A percentile compares a stretch with the other conserved stretches of the same genome.
phyloP scores from a whole-genome alignment of 2,329 filamentous ascomycete species.

The Fonsecaea pugnacius region DNA sequence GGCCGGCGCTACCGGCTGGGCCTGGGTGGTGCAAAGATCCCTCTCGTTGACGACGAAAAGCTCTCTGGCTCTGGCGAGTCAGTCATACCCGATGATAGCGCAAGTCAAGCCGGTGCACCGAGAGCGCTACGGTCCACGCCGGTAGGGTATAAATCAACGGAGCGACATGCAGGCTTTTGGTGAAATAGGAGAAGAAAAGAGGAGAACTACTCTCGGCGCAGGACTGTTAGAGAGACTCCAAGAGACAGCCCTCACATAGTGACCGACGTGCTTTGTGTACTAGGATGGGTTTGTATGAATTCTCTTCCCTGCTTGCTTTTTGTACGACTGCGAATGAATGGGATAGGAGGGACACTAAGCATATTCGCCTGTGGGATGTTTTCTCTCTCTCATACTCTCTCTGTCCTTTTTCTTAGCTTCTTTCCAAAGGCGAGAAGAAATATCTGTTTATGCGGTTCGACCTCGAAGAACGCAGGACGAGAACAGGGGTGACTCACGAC shows the following conservation, averaged over 20 bases:
- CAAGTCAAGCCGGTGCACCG: conserved; percentile 31
- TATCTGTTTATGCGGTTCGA: too few species aligned
- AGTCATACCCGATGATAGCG: conserved; percentile 37
- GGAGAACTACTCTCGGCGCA: not conserved
- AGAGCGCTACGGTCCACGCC: not conserved
- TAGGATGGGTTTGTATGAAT: not conserved
- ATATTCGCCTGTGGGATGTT: too few species aligned
- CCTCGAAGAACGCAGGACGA: too few species aligned
- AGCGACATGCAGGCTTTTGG: not conserved
- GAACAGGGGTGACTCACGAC: too few species aligned
- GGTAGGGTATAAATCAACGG: not conserved
- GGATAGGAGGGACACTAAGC: not conserved
- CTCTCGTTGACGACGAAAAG: conserved; percentile 20
- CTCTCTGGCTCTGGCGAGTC: conserved; percentile 6
- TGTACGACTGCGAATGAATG: not conserved
- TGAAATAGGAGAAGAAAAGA: not conserved
- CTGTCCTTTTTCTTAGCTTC: too few species aligned
- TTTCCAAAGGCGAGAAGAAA: too few species aligned
- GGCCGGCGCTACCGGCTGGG: conserved; percentile 30
- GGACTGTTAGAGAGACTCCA: not conserved
- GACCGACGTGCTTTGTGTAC: not conserved
- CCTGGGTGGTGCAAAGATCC: conserved; percentile 34
- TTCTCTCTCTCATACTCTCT: too few species aligned
- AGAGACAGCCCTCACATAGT: not conserved
- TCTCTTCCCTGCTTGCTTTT: not conserved